phyloP scores from a whole-genome alignment of 441 rosid genomes.

The Euphorbia celastroides region DNA sequence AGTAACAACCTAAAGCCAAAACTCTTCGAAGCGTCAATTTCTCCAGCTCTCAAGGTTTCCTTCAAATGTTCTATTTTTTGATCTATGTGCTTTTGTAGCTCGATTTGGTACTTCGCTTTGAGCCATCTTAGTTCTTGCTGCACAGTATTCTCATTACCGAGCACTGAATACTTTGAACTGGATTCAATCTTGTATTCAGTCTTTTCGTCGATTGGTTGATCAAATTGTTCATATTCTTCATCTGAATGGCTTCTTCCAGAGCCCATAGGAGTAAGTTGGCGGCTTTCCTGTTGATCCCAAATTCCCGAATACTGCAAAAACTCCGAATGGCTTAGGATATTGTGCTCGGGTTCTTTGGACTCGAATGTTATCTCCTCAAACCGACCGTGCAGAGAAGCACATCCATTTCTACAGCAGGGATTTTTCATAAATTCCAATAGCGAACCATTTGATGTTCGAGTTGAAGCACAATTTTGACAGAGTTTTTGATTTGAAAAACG shows the following conservation, averaged over 20 bases:
- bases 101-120: conserved; percentile 59
- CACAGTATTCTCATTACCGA: conserved; percentile 35
- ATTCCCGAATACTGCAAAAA: conserved; percentile 45
- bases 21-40: conserved; percentile 23
- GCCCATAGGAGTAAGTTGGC: conserved; percentile 56
- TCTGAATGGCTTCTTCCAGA: conserved; percentile 71
- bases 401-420: conserved; percentile 47
- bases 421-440: conserved; percentile 45
- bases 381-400: conserved; percentile 80
- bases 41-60: conserved; percentile 21
- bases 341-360: conserved; percentile 39
- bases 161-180: conserved; percentile 22
- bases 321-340: conserved; percentile 25
- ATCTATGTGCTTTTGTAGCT: conserved; percentile 50
- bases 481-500: conserved; percentile 35
- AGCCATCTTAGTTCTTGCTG: conserved; percentile 68
- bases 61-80: conserved; percentile 31
- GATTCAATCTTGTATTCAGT: conserved; percentile 24
- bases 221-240: conserved; percentile 57
- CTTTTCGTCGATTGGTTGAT: conserved; percentile 21
- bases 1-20: conserved; percentile 33
- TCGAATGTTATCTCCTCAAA: conserved; percentile 71
- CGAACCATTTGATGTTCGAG: conserved; percentile 62
- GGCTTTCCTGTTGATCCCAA: conserved; percentile 74
- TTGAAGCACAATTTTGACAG: conserved; percentile 60